Conservation (phyloP, 306 rosid species). For the Prunus salicina region DNA sequence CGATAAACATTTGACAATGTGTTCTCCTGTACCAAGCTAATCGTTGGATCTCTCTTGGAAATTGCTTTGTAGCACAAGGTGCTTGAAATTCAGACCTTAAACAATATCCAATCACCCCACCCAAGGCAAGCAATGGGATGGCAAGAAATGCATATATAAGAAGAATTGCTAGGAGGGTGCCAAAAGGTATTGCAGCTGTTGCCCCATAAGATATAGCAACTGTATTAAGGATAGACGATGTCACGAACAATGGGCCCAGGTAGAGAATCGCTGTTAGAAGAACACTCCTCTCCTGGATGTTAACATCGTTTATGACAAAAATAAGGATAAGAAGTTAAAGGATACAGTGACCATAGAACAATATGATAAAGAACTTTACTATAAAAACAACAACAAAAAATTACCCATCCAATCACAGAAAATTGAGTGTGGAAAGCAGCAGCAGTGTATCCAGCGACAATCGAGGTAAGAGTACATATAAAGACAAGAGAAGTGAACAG, state of each 20-base stretch:
- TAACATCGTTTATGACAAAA: conserved; percentile 14
- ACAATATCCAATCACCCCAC: conserved; percentile 69
- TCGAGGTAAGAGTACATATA: conserved; percentile 56
- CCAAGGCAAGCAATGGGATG: conserved; percentile 77
- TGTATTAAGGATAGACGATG: conserved; percentile 52
- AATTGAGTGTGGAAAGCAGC: conserved; percentile 71
- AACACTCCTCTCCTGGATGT: conserved; percentile 68
- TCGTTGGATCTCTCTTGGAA: conserved; percentile 61
- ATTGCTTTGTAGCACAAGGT: conserved; percentile 52
- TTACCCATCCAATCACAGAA: conserved; percentile 78
- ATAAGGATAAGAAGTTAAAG: conserved; percentile 5
- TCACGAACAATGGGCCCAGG: conserved; percentile 67
- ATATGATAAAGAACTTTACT: not conserved
- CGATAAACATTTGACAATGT: conserved; percentile 72
- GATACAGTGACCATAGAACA: not conserved
- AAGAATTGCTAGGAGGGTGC: conserved; percentile 63
- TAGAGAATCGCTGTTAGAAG: conserved; percentile 63
- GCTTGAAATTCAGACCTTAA: conserved; percentile 60
- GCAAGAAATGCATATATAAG: conserved; percentile 45
- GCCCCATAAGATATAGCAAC: conserved; percentile 63
- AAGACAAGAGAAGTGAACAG: conserved; percentile 54
- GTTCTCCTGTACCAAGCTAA: conserved; percentile 77
- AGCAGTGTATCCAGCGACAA: conserved; percentile 67
- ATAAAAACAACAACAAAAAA: not conserved
- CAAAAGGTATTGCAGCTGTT: conserved; percentile 69